phyloP scores from a whole-genome alignment of 2,329 filamentous ascomycete genomes.

The Fusarium drepaniforme region DNA sequence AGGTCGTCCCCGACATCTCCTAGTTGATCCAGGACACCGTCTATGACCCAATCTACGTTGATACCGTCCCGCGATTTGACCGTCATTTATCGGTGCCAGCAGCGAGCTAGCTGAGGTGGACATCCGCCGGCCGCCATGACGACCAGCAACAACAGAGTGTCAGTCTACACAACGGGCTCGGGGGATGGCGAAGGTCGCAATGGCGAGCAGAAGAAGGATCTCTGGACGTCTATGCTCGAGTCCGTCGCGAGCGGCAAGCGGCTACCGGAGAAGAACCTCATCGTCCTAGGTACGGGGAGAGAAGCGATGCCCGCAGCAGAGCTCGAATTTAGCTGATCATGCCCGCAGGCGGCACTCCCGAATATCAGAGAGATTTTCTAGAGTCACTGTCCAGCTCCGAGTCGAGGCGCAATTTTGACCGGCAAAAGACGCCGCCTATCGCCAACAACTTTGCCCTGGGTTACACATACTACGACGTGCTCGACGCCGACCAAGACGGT shows the following conservation, averaged over 20 bases:
- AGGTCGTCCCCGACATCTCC: conserved; percentile 10
- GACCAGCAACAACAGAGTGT: conserved; percentile 69
- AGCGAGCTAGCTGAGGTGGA: conserved; percentile 31
- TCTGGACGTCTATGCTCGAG: conserved; percentile 95
- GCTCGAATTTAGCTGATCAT: conserved; percentile 45
- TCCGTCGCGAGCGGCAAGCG: conserved; percentile 90
- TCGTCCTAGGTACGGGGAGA: conserved; percentile 78
- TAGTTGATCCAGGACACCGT: conserved; percentile 1
- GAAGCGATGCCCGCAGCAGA: not conserved
- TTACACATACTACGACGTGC: conserved; percentile 94
- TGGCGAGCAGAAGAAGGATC: conserved; percentile 84
- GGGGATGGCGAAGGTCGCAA: conserved; percentile 68
- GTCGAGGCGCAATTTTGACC: conserved; percentile 65
- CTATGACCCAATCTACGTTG: conserved; percentile 28
- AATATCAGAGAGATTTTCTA: conserved; percentile 87
- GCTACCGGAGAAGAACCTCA: conserved; percentile 89
- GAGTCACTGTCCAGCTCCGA: conserved; percentile 71
- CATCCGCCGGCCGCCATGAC: conserved; percentile 55
- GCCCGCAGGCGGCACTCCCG: conserved; percentile 78
- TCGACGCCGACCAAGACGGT: conserved; percentile 95
- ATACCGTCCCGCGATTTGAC: conserved; percentile 8
- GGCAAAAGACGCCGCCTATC: conserved; percentile 78
- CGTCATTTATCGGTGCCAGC: conserved; percentile 18
- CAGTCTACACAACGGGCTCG: conserved; percentile 69
- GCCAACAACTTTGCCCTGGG: conserved; percentile 94